phyloP scores from a whole-genome alignment of 1,284 basidiomycete genomes.

The Puccinia sorghi region DNA sequence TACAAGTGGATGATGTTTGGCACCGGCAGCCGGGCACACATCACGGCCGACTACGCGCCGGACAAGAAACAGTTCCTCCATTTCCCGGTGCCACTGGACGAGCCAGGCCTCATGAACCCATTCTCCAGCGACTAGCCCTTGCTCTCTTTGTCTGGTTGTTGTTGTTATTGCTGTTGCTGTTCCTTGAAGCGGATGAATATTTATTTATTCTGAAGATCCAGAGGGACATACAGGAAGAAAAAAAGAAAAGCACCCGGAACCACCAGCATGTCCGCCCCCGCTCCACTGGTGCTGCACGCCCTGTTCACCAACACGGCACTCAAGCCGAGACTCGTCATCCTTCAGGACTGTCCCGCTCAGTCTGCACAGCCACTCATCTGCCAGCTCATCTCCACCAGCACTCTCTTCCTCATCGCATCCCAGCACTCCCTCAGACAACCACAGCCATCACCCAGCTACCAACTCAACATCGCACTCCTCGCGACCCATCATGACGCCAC shows the following conservation, averaged over 20 bases:
- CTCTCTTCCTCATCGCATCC: not conserved
- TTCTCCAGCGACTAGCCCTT: not conserved
- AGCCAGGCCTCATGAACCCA: constrained; percentile 8
- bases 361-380: constrained; percentile 6
- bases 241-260: not conserved
- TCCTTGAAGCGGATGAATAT: not conserved
- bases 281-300: not conserved
- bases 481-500: not conserved
- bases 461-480: not conserved
- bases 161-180: not conserved
- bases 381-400: constrained; percentile 1
- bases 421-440: no score
- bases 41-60: constrained; percentile 75
- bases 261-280: not conserved
- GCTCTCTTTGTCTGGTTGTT: not conserved
- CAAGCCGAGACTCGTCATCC: not conserved
- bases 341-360: constrained; percentile 18
- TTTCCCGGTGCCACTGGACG: constrained; percentile 2
- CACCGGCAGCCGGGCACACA: constrained; percentile 70
- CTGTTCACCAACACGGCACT: not conserved
- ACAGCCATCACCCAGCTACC: no score
- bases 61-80: constrained; percentile 65
- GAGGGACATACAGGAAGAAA: not conserved
- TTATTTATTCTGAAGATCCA: not conserved
- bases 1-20: constrained; percentile 91